These are phyloP conservation scores for Colletotrichum trifolii DNA, from an alignment of 2,329 filamentous ascomycete genomes.

Conservation along the genomic window DNA sequence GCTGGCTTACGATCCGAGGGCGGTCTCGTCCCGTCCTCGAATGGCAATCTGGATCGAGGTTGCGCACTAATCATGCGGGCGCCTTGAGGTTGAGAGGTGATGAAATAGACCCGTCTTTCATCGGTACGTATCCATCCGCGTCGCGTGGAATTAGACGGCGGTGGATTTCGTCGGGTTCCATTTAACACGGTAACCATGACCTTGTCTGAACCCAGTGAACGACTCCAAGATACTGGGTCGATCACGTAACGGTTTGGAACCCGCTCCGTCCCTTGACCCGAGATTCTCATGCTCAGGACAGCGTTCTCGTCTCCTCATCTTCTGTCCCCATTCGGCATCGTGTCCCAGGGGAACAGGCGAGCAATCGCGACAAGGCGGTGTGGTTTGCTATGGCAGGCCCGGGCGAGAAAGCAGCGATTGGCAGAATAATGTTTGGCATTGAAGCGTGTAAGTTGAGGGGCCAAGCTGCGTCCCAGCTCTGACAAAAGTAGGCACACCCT, in stretches of 20 bases:
- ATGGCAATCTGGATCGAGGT: conserved; percentile 29
- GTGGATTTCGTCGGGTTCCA: conserved; percentile 17
- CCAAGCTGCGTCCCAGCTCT: not conserved
- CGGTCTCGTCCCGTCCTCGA: conserved; percentile 12
- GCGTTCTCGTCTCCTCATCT: conserved; percentile 7
- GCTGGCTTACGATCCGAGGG: conserved; percentile 18
- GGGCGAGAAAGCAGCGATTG: too few species aligned
- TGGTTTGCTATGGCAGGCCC: too few species aligned
- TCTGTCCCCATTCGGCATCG: not conserved
- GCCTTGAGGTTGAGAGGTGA: conserved; percentile 26
- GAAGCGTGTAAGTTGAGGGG: conserved; percentile 28
- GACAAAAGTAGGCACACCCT: conserved; percentile 21
- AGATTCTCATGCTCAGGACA: conserved; percentile 13
- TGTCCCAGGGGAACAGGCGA: too few species aligned
- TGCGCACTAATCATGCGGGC: conserved; percentile 1
- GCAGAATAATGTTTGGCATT: conserved; percentile 8
- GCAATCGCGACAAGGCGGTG: too few species aligned
- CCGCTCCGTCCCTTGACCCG: conserved; percentile 30
- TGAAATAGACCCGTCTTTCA: conserved; percentile 16
- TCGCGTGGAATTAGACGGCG: conserved; percentile 14
- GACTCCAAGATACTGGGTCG: conserved; percentile 35
- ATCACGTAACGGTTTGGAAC: conserved; percentile 36
- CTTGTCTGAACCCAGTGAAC: conserved; percentile 15
- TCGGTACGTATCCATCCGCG: conserved; percentile 9
- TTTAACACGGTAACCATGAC: conserved; percentile 17